A percentile compares a stretch with the other conserved stretches of the same genome.
Conservation (phyloP, 495 filamentous ascomycete genomes). For the Jackrogersella minutella region DNA sequence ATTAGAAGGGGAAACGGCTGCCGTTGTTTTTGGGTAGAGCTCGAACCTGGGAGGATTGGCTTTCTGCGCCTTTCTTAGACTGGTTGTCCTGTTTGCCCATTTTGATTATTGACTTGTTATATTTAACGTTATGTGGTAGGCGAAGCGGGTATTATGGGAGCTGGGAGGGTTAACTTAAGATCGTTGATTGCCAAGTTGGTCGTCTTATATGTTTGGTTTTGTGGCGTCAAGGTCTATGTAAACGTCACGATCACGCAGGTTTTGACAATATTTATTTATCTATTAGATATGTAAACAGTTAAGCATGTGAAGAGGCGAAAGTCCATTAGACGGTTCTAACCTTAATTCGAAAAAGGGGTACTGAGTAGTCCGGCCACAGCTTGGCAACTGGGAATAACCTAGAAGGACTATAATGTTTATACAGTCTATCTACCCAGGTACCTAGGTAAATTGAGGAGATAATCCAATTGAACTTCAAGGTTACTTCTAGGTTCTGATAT, state of each 20-base stretch:
- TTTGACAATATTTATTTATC: too few species aligned
- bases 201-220: neutral
- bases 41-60: slow-evolving; percentile 38
- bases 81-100: slow-evolving; percentile 21
- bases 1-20: neutral
- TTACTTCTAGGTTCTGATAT: too few species aligned
- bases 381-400: too few species aligned
- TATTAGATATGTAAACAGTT: too few species aligned
- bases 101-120: neutral
- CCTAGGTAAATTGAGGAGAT: too few species aligned
- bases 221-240: neutral
- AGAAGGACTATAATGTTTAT: too few species aligned
- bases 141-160: too few species aligned
- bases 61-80: slow-evolving; percentile 19
- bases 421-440: neutral
- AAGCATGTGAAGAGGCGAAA: neutral
- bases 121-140: neutral
- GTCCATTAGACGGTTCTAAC: neutral
- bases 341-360: neutral
- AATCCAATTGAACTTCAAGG: too few species aligned
- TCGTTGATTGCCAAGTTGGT: too few species aligned
- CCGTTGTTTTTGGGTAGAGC: neutral
- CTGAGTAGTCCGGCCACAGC: too few species aligned
- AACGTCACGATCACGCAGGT: neutral
- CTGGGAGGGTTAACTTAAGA: too few species aligned